Base-by-base conservation (phyloP, 345 rosid species). In the Dovyalis caffra region DNA sequence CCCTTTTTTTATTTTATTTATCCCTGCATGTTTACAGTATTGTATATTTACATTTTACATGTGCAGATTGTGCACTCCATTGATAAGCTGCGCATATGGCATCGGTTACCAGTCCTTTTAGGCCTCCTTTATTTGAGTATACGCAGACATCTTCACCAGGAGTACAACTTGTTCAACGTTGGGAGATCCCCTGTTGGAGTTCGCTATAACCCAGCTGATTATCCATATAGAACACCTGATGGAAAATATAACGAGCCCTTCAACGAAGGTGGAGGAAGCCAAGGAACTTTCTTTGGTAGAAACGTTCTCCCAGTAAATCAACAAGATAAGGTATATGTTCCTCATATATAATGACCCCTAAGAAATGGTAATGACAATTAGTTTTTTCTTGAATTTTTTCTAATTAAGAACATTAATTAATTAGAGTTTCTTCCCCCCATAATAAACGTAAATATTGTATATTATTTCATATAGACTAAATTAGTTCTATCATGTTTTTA, bases 131-230 rank as follows among this genome's bases (percentile, higher is more conserved):
- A 89, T 64, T 73, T 89, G 66, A 82, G 57, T 6, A 3, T 79
- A 5, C 88, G 93, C 5, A 76, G 91, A 51, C 92, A 82, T 72
- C 88, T 89, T 77, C 86, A 83, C 69, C 85, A 89, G 72, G 68
- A 82, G 63, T 89, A 89, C 66, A 89, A 84, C 70, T 78, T 89
- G 62, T 31, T 89, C 32, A 85, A 87, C 20, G 90, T 89, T 0
- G 93, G 93, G 10, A 80, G 45, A 63, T 61, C 88, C 68, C 84
- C 89, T 1, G 69, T 58, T 1, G 89, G 87, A 0, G 70, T 80
- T 29, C 81, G 89, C 67, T 89, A 75, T 70, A 83, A 83, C 74
- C 87, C 89, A 0, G 81, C 58, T 6, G 87, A 89, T 69, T 85
- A 58, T 75, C 88, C 90, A 0, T 87, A 81, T 73, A 78, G 92